These are phyloP conservation scores for Recurvomyces mirabilis DNA, from an alignment of 495 filamentous ascomycete genomes.

Conservation along the genomic window DNA sequence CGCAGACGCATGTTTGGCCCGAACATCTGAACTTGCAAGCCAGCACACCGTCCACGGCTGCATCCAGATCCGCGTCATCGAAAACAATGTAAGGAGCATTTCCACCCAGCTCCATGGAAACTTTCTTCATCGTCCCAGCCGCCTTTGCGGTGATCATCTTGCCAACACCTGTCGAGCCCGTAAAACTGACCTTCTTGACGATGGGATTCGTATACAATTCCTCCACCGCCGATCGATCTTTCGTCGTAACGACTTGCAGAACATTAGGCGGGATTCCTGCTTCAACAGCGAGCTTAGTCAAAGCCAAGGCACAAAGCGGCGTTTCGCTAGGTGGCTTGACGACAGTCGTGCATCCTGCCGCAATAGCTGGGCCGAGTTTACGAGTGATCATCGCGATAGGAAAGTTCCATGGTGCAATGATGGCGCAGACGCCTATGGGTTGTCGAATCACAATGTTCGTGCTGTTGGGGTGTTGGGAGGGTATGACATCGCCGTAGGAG, in stretches of 20 bases:
- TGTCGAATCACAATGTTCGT: constrained; percentile 40
- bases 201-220: constrained; percentile 53
- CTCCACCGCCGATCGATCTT: constrained; percentile 52
- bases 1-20: constrained; percentile 64
- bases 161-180: constrained; percentile 53
- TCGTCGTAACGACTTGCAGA: constrained; percentile 48
- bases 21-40: constrained; percentile 55
- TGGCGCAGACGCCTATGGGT: constrained; percentile 83
- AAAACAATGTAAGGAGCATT: constrained; percentile 69
- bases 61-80: constrained; percentile 60
- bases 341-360: constrained; percentile 50
- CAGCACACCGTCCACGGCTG: constrained; percentile 50
- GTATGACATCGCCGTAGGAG: constrained; percentile 61
- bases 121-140: constrained; percentile 54
- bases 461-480: constrained; percentile 32
- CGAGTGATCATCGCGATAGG: constrained; percentile 37
- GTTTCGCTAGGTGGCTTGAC: constrained; percentile 58
- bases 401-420: constrained; percentile 70
- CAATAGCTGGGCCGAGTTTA: constrained; percentile 40
- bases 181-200: constrained; percentile 65
- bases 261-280: constrained; percentile 51
- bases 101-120: constrained; percentile 62
- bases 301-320: constrained; percentile 43
- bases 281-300: constrained; percentile 45
- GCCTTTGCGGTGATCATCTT: constrained; percentile 50